phyloP scores from a whole-genome alignment of 352 stramenopile species.

The Thraustotheca clavata region DNA sequence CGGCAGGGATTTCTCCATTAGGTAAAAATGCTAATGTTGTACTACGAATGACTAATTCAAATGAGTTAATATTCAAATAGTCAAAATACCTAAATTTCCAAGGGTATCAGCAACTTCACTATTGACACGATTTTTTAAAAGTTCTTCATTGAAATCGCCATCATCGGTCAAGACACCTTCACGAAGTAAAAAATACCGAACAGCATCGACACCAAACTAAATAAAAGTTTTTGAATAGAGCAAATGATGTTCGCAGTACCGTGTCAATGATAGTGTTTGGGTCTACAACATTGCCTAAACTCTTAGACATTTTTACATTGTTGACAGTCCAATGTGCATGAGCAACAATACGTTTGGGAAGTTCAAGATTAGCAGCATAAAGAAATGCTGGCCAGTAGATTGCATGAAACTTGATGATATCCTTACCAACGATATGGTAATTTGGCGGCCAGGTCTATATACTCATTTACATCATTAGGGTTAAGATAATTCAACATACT shows the following conservation, averaged over 20 bases:
- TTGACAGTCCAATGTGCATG: slow-evolving; percentile 99
- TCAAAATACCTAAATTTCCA: slow-evolving; percentile 61
- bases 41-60: slow-evolving; percentile 38
- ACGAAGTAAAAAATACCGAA: slow-evolving; percentile 89
- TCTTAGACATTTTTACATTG: slow-evolving; percentile 99
- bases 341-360: slow-evolving; percentile 93
- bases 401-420: slow-evolving; percentile 98
- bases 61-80: background rate
- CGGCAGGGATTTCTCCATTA: slow-evolving; percentile 38
- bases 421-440: slow-evolving; percentile 96
- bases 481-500: background rate
- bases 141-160: slow-evolving; percentile 77
- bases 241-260: background rate
- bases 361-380: slow-evolving; percentile 84
- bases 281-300: slow-evolving; percentile 96
- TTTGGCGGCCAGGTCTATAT: slow-evolving; percentile 54
- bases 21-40: slow-evolving; percentile 60
- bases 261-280: slow-evolving; percentile 86
- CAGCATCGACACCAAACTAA: slow-evolving; percentile 88
- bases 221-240: background rate
- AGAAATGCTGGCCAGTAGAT: slow-evolving; percentile 98
- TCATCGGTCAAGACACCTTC: slow-evolving; percentile 94
- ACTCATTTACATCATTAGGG: no score
- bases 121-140: slow-evolving; percentile 94
- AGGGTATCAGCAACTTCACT: slow-evolving; percentile 88